Base-by-base conservation (phyloP, 352 stramenopile species). In the Halophytophthora batemanensis region DNA sequence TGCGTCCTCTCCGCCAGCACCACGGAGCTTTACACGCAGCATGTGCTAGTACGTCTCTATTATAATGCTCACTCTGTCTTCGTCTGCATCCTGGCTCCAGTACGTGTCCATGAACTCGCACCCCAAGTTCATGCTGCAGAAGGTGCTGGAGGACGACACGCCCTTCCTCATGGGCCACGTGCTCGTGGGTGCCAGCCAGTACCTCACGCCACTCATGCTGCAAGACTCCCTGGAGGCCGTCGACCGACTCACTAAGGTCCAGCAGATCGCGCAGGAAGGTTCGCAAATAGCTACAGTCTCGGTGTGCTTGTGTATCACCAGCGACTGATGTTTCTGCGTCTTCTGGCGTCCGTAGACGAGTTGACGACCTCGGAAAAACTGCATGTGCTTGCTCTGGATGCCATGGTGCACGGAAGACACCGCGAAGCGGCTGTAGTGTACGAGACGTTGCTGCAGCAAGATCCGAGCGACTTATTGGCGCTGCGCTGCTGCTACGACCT, bases 121-220 rank as follows among this genome's bases (percentile, higher is more conserved):
- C 53, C 81, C 81, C 14, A 87, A 88, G 59, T 74, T 81, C 50
- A 76, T 86, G 64, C 56, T 91, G 44, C 72, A 84, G 21, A 70
- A 87, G 63, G 69, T 88, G 23, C 46, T 94, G 33, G 64, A 65
- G 7, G 68, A 85, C 21, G 72, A 89, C 37, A 56, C 41, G n/a
- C 36, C 66, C 15, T 92, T 91, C 48, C 59, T 94, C 23, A 94
- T 94, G 82, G 84, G 82, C 38, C 82, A 91, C 40, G 77, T 93
- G 45, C 82, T 94, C 13, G 80, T 94, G 3, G 82, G 72, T 18
- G 65, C 78, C 11, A 94, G 82, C 34, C 71, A 93, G 49, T 86
- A 67, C 39, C 65, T 94, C 19, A 50, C 65, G 17, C 82, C 84
- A 2, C 66, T 82, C 47, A 57, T 84, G 56, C 82, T 87, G 40